These are phyloP conservation scores for Epichloe brachyelytri DNA, from an alignment of 2,329 filamentous ascomycete species.

Conservation along the genomic window DNA sequence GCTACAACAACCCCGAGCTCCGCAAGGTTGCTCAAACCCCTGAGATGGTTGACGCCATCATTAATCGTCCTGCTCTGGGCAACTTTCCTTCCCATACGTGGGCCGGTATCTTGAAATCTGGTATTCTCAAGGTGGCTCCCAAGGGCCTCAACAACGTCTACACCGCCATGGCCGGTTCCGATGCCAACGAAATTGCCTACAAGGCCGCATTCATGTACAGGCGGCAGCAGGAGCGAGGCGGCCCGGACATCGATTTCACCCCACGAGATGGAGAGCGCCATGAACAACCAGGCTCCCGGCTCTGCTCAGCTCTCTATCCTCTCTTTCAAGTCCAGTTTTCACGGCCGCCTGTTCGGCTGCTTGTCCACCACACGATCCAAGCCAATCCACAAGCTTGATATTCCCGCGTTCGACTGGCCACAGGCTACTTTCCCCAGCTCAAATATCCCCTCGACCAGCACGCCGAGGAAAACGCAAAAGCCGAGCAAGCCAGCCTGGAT, in stretches of 20 bases:
- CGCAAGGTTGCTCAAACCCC: constrained; percentile 56
- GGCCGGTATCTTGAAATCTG: constrained; percentile 65
- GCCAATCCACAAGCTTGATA: constrained; percentile 89
- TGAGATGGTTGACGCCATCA: constrained; percentile 67
- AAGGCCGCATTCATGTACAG: constrained; percentile 94
- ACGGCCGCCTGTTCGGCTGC: constrained; percentile 78
- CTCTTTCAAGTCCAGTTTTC: constrained; percentile 80
- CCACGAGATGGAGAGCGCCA: constrained; percentile 59
- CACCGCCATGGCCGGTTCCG: constrained; percentile 77
- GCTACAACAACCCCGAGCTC: constrained; percentile 80
- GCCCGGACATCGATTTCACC: constrained; percentile 65
- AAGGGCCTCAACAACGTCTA: constrained; percentile 80
- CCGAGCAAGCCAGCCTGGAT: constrained; percentile 68
- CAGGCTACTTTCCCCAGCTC: constrained; percentile 70
- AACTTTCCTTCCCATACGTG: constrained; percentile 85
- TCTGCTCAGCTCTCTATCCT: constrained; percentile 69
- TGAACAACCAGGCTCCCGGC: constrained; percentile 71
- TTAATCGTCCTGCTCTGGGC: constrained; percentile 80
- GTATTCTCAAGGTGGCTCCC: constrained; percentile 71
- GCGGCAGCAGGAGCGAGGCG: constrained; percentile 68
- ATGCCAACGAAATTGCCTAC: constrained; percentile 89
- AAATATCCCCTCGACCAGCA: constrained; percentile 80
- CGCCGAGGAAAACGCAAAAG: constrained; percentile 64
- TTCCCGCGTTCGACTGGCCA: constrained; percentile 90
- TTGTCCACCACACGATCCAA: constrained; percentile 85